Base-by-base conservation (phyloP, 306 rosid genomes). In the Arachis stenosperma region DNA sequence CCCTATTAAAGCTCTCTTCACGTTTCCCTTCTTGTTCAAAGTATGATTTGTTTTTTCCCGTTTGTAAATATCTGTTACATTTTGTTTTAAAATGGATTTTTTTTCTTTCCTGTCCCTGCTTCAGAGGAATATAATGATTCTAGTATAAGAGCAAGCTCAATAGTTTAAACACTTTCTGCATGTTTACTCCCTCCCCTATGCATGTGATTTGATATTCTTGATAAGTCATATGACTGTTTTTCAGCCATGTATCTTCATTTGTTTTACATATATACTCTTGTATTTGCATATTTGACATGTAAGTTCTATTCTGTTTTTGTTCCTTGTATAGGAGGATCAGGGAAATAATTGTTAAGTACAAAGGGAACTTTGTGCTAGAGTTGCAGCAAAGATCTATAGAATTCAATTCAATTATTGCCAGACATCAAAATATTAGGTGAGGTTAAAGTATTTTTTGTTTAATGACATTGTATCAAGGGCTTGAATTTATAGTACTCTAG, bases 351-450 rank as follows among this genome's bases (percentile, higher is more conserved):
- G 85, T 63, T 66, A 96, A 90, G 74, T 82, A 85, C 87, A 87
- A 84, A 86, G 97, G 98, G 75, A 89, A 85, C 84, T 88, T 94
- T 71, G 88, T 85, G 81, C 96, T 94, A 79, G 98, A 94, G 79
- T 87, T 91, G 93, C 99, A 94, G 96, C 99, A 94, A 84, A 91
- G 99, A 87, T 87, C 98, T 83, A 84, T 86, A 12, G 99, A 94
- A 73, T 88, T 94, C 83, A 87, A 88, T 78, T 84, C 92, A 39
- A 69, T 94, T 64, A 84, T 91, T 75, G 78, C 81, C 30, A 90
- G 85, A 83, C 96, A 94, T 85, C 95, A 84, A 67, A 88, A 83
- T 83, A 94, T 94, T 70, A 89, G 96, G 99, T 91, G 80, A 73
- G 68, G 52, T 79, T 54, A 53, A 59, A 27, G 61, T 56, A 58